Evolutionary conservation across 2,329 filamentous ascomycete genomes (phyloP).

Genomic region (Cryoendolithus antarcticus): DNA sequence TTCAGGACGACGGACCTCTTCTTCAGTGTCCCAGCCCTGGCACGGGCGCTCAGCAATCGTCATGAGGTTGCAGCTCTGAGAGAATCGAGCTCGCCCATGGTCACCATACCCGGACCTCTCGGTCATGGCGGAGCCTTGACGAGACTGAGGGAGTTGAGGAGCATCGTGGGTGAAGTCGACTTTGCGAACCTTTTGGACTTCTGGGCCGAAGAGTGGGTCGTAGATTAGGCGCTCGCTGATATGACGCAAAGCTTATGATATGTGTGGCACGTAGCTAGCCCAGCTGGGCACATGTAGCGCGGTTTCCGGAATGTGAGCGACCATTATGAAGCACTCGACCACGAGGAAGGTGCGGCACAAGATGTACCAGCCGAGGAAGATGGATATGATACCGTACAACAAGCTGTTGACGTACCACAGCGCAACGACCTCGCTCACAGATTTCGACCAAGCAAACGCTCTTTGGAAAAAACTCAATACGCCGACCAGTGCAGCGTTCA

Average conservation of each 20-base stretch:
- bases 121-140: slow-evolving; percentile 11
- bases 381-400: neutral
- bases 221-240: too few species aligned
- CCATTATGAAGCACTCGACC: slow-evolving; percentile 1
- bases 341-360: slow-evolving; percentile 1
- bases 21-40: slow-evolving; percentile 11
- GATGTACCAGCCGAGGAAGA: neutral
- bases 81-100: slow-evolving; percentile 7
- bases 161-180: slow-evolving; percentile 22
- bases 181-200: slow-evolving; percentile 24
- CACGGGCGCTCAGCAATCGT: slow-evolving; percentile 7
- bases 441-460: too few species aligned
- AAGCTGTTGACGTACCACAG: neutral
- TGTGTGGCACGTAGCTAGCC: slow-evolving; percentile 1
- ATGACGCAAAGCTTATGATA: neutral
- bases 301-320: neutral
- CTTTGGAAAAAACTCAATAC: too few species aligned
- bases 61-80: neutral
- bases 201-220: slow-evolving; percentile 23
- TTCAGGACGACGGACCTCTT: slow-evolving; percentile 17
- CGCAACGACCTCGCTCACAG: too few species aligned
- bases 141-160: slow-evolving; percentile 15
- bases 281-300: slow-evolving; percentile 1
- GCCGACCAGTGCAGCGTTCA: neutral
- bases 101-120: slow-evolving; percentile 6